A percentile compares a stretch with the other conserved stretches of the same genome.
These are phyloP conservation scores for Aspergillus leporis DNA, from an alignment of 495 filamentous ascomycete species.

Conservation along the genomic window DNA sequence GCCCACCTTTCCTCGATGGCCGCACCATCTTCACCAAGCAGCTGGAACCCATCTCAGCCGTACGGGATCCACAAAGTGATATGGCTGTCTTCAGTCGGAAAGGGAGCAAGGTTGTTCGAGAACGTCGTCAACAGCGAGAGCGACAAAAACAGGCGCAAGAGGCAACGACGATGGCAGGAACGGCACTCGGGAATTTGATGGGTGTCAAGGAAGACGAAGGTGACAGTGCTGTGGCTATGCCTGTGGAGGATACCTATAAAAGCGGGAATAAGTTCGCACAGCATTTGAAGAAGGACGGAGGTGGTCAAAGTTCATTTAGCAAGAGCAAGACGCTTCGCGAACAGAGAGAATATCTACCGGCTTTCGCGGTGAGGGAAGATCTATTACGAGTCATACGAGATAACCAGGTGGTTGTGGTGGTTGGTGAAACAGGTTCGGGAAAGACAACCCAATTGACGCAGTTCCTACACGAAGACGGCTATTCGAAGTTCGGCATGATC, in stretches of 20 bases:
- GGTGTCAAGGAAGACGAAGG: constrained; percentile 94
- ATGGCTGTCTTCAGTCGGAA: constrained; percentile 99
- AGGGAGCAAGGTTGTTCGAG: constrained; percentile 89
- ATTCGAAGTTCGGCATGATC: constrained; percentile 82
- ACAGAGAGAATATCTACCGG: constrained; percentile 91
- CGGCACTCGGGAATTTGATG: constrained; percentile 89
- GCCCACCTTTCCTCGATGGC: constrained; percentile 94
- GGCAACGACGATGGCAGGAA: constrained; percentile 90
- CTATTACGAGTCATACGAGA: constrained; percentile 92
- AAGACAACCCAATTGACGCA: constrained; percentile 97
- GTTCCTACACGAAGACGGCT: constrained; percentile 92
- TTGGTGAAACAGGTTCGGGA: constrained; percentile 94
- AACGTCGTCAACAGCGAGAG: constrained; percentile 88
- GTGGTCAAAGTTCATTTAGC: constrained; percentile 86
- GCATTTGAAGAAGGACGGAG: constrained; percentile 82
- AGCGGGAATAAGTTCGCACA: constrained; percentile 82
- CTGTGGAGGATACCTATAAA: constrained; percentile 69
- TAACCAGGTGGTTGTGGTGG: constrained; percentile 95
- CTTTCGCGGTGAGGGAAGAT: constrained; percentile 96
- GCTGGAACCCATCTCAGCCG: constrained; percentile 89
- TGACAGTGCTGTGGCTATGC: constrained; percentile 77
- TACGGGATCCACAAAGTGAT: constrained; percentile 93
- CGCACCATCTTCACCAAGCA: constrained; percentile 96
- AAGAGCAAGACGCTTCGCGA: constrained; percentile 88
- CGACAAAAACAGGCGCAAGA: constrained; percentile 94